Base-by-base conservation (phyloP, 129 eudicot genomes). In the Ambrosia trifida region DNA sequence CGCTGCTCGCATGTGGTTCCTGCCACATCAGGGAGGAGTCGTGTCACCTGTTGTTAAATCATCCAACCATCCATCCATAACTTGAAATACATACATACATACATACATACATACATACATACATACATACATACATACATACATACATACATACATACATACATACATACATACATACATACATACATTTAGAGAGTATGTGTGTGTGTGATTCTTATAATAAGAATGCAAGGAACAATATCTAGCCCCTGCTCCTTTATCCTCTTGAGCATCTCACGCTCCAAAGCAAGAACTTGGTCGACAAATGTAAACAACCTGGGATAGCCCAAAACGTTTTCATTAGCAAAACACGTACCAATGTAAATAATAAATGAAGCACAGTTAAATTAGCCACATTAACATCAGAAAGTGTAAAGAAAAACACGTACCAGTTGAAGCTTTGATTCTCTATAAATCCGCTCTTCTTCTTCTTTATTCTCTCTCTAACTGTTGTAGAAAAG, bases 191-290 rank as follows among this genome's bases (percentile, higher is more conserved):
- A 3, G 3, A n/a, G n/a, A n/a, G n/a, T 3, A 3, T 35, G 38
- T 35, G 38, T 35, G 38, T 35, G 38, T 35, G 4, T 4, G 38
- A 35, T 35, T 35, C 89, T 85, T 52, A 93, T 95, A 50, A 94
- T 94, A 53, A 94, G 90, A 84, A 94, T 94, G 12, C 96, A 89
- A 47, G 98, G 98, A 8, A 64, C 77, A 65, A 94, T 89, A 66
- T 94, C 98, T 46, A 94, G 98, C 30, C 98, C 98, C 87, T 94
- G 98, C 75, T 89, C 90, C 90, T 94, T 89, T 0, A 94, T 94
- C 30, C 98, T 80, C 64, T 85, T 91, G 14, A 85, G 79, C 98
- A 94, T 94, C 79, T 94, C 96, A 8, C 86, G 85, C 83, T 94
- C 98, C 72, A 94, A 73, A 3, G 98, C 98, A 3, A 95, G 98